Conservation (phyloP, 2,329 filamentous ascomycete genomes). For the Biscogniauxia mediterranea region DNA sequence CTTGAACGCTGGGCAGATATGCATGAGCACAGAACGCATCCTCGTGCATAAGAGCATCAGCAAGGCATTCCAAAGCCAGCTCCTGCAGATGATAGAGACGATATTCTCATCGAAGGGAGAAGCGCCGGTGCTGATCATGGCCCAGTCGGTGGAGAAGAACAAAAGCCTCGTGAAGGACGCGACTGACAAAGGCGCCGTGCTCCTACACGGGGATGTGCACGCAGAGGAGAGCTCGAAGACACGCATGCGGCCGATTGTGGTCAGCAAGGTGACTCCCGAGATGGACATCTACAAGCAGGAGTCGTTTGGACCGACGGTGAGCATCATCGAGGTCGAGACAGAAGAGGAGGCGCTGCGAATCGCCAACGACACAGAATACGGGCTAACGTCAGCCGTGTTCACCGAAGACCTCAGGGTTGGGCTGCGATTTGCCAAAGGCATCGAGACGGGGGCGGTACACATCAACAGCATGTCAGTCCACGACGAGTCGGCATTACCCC, state of each 20-base stretch:
- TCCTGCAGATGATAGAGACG: constrained; percentile 25
- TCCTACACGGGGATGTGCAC: constrained; percentile 50
- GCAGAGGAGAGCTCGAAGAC: constrained; percentile 35
- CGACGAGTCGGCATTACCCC: constrained; percentile 41
- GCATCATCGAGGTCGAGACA: constrained; percentile 54
- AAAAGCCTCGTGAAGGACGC: constrained; percentile 51
- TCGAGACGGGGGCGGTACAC: constrained; percentile 54
- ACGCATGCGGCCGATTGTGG: constrained; percentile 55
- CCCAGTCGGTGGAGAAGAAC: constrained; percentile 29
- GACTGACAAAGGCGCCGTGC: constrained; percentile 54
- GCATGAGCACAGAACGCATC: constrained; percentile 69
- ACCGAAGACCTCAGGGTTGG: constrained; percentile 57
- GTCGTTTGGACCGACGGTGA: constrained; percentile 65
- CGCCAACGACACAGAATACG: constrained; percentile 70
- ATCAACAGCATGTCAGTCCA: constrained; percentile 44
- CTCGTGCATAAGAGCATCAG: constrained; percentile 57
- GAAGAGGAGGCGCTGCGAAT: constrained; percentile 64
- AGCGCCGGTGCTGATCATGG: constrained; percentile 30
- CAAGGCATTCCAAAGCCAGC: constrained; percentile 46
- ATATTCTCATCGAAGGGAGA: constrained; percentile 28
- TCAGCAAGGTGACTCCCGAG: constrained; percentile 58
- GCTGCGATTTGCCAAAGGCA: constrained; percentile 49
- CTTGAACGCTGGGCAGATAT: constrained; percentile 63
- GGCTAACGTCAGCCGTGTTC: constrained; percentile 63
- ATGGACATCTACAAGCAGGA: constrained; percentile 68